phyloP scores from a whole-genome alignment of 805 yeast genomes.

The Maudiozyma serrabonitensis region DNA sequence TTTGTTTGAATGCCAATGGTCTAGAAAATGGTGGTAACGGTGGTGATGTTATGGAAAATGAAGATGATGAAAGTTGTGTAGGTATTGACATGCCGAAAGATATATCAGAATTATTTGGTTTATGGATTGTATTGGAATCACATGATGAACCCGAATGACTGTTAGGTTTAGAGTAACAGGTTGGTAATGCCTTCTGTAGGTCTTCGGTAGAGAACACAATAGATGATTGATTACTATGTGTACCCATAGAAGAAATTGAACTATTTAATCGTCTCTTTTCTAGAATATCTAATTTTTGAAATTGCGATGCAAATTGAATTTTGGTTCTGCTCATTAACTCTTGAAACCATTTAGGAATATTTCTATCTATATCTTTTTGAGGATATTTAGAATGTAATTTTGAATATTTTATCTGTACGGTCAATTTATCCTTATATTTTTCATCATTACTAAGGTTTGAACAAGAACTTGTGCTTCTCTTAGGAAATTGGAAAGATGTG shows the following conservation, averaged over 20 bases:
- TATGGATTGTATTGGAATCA: background rate
- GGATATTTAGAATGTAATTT: constrained; percentile 9
- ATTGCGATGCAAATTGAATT: constrained; percentile 36
- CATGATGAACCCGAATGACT: background rate
- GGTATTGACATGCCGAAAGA: background rate
- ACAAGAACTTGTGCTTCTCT: constrained; percentile 2
- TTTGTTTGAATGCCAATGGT: constrained; percentile 3
- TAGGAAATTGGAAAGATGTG: constrained; percentile 11
- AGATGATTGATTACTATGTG: constrained; percentile 2
- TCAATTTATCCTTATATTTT: constrained; percentile 14
- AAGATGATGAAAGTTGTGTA: background rate
- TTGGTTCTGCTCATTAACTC: constrained; percentile 20
- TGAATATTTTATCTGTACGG: constrained; percentile 19
- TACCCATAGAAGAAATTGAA: constrained; percentile 7
- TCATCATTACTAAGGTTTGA: background rate
- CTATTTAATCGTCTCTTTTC: constrained; percentile 58
- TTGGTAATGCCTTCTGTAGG: background rate
- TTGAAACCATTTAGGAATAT: constrained; percentile 49
- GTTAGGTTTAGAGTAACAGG: background rate
- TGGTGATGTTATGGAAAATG: background rate
- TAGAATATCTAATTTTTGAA: constrained; percentile 53
- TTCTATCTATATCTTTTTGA: constrained; percentile 9
- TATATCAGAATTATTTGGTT: constrained; percentile 3
- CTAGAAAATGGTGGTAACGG: constrained; percentile 2
- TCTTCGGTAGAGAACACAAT: background rate